Evolutionary conservation across 2,329 filamentous ascomycete species (phyloP).

Genomic region (Nemania bipapillata): DNA sequence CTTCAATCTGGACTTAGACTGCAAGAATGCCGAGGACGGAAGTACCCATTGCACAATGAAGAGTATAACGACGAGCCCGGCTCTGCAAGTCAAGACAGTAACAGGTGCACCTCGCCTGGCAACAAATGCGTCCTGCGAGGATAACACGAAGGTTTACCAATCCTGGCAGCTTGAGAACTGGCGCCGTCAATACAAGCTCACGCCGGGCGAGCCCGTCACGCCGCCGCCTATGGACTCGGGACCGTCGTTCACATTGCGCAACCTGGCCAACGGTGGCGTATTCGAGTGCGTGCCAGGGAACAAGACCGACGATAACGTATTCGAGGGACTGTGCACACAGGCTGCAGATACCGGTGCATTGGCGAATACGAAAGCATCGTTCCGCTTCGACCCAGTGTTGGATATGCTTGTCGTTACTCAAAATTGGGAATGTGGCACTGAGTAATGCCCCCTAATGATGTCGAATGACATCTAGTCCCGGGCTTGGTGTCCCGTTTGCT

Average conservation of each 20-base stretch:
- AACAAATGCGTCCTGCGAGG: constrained; percentile 41
- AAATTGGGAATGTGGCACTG: constrained; percentile 47
- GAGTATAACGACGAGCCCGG: constrained; percentile 26
- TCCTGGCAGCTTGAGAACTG: constrained; percentile 52
- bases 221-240: constrained; percentile 45
- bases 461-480: background rate
- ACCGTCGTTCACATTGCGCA: constrained; percentile 50
- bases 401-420: constrained; percentile 49
- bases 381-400: constrained; percentile 48
- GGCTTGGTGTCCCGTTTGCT: constrained; percentile 1
- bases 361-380: constrained; percentile 41
- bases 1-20: constrained; percentile 48
- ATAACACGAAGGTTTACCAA: constrained; percentile 46
- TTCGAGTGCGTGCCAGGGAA: constrained; percentile 45
- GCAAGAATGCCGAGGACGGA: constrained; percentile 41
- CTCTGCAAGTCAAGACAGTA: constrained; percentile 43
- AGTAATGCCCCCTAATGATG: constrained; percentile 23
- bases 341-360: background rate
- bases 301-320: constrained; percentile 36
- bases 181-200: constrained; percentile 46
- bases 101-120: constrained; percentile 28
- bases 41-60: constrained; percentile 44
- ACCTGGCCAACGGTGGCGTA: constrained; percentile 44
- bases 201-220: constrained; percentile 41
- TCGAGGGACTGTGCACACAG: constrained; percentile 46